These are phyloP conservation scores for Phytophthora multivora DNA, from an alignment of 352 stramenopile species.

Conservation along the genomic window DNA sequence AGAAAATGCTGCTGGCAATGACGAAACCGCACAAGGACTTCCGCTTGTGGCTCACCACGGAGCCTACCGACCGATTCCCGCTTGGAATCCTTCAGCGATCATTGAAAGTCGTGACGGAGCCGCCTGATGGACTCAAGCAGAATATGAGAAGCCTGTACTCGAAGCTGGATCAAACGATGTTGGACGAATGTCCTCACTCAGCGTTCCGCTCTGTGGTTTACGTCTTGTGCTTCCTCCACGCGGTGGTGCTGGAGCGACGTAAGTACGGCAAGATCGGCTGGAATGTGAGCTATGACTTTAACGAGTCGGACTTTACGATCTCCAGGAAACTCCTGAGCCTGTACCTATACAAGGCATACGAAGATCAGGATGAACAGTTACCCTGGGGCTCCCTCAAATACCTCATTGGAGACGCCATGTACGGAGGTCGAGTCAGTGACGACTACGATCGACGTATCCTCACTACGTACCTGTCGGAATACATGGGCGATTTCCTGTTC, in stretches of 20 bases:
- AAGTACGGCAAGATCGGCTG: conserved; percentile 98
- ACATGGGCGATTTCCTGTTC: conserved; percentile 98
- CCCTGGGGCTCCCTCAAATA: conserved; percentile 96
- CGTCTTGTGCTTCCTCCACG: conserved; percentile 95
- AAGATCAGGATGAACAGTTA: conserved; percentile 92
- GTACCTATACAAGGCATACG: conserved; percentile 94
- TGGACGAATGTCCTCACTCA: conserved; percentile 93
- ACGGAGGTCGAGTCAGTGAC: conserved; percentile 95
- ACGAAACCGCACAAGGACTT: conserved; percentile 95
- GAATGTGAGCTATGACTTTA: conserved; percentile 98
- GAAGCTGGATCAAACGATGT: conserved; percentile 89
- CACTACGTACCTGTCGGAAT: conserved; percentile 93
- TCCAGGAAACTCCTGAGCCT: conserved; percentile 90
- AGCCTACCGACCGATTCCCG: conserved; percentile 95
- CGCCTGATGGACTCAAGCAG: conserved; percentile 95
- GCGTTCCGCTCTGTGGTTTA: conserved; percentile 95
- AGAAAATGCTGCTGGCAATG: conserved; percentile 93
- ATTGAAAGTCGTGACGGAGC: conserved; percentile 96
- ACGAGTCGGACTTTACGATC: conserved; percentile 96
- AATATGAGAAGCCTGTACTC: conserved; percentile 95
- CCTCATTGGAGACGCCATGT: conserved; percentile 97
- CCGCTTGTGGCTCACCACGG: conserved; percentile 95
- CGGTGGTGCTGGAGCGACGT: conserved; percentile 93
- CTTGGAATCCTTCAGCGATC: conserved; percentile 95
- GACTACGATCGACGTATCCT: conserved; percentile 96